Evolutionary conservation across 2,329 filamentous ascomycete species (phyloP).

Genomic region (Hortaea werneckii): DNA sequence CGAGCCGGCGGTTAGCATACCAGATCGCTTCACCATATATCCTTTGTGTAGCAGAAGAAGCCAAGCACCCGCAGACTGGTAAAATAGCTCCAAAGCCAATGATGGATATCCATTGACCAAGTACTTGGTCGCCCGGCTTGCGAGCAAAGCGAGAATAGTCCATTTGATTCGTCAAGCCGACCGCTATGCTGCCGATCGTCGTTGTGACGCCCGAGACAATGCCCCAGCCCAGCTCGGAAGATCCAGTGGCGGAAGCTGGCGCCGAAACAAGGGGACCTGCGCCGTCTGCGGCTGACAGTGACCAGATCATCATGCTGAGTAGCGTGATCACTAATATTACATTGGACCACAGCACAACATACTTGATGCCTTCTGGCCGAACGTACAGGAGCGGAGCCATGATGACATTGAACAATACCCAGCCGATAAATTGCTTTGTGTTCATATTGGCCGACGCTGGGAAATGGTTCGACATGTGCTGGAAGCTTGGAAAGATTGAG

Average conservation of each 20-base stretch:
- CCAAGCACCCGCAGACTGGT: conserved; percentile 47
- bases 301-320: conserved; percentile 46
- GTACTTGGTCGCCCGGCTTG: conserved; percentile 33
- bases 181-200: conserved; percentile 34
- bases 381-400: conserved; percentile 38
- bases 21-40: conserved; percentile 42
- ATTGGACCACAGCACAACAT: conserved; percentile 28
- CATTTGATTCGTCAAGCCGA: conserved; percentile 37
- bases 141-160: conserved; percentile 24
- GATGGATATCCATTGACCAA: conserved; percentile 36
- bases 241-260: conserved; percentile 27
- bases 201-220: conserved; percentile 31
- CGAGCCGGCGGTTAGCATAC: conserved; percentile 12
- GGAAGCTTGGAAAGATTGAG: conserved; percentile 49
- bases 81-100: conserved; percentile 41
- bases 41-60: conserved; percentile 44
- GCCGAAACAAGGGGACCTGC: conserved; percentile 28
- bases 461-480: conserved; percentile 43
- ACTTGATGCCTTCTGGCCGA: conserved; percentile 32
- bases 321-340: conserved; percentile 40
- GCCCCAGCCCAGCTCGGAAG: conserved; percentile 32
- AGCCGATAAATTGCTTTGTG: conserved; percentile 35
- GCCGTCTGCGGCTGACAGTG: conserved; percentile 45
- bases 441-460: conserved; percentile 36
- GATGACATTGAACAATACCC: conserved; percentile 35